phyloP scores from a whole-genome alignment of 2,329 filamentous ascomycete genomes.

The Ambrosiella cleistominuta region DNA sequence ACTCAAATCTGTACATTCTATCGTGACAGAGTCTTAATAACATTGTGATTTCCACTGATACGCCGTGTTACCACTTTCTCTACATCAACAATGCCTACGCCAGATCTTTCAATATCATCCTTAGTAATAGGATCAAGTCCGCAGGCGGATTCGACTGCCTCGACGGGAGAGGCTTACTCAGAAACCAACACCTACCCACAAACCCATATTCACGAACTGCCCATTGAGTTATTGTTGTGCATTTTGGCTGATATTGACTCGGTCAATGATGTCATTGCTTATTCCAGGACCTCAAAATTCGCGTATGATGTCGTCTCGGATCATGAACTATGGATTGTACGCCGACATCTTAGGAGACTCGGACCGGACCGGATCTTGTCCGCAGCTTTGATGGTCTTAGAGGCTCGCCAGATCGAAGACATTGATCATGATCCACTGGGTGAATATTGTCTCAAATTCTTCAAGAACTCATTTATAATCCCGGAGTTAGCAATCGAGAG shows the following conservation, averaged over 20 bases:
- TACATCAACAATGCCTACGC: too few species aligned
- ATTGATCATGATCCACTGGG: neutral
- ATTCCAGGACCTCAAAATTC: neutral
- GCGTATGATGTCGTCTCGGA: neutral
- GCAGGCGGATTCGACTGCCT: too few species aligned
- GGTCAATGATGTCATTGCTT: neutral
- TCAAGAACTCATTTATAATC: neutral
- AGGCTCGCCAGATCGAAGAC: slow-evolving; percentile 4
- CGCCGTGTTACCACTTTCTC: too few species aligned
- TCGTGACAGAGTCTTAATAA: too few species aligned
- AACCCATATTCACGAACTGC: neutral
- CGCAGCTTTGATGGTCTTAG: slow-evolving; percentile 1
- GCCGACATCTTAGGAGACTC: neutral
- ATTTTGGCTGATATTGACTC: neutral
- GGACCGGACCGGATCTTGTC: neutral
- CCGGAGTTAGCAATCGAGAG: too few species aligned
- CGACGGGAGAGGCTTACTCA: too few species aligned
- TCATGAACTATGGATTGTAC: slow-evolving; percentile 3
- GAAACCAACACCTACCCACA: too few species aligned
- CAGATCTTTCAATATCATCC: too few species aligned
- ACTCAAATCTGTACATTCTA: too few species aligned
- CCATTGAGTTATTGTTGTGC: slow-evolving; percentile 2
- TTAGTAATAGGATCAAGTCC: too few species aligned
- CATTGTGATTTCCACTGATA: too few species aligned
- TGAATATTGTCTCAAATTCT: neutral